Evolutionary conservation across 2,329 filamentous ascomycete genomes (phyloP), one percentile per base, ranked within the genome.

Genomic region (Penicillium psychrosexuale): DNA sequence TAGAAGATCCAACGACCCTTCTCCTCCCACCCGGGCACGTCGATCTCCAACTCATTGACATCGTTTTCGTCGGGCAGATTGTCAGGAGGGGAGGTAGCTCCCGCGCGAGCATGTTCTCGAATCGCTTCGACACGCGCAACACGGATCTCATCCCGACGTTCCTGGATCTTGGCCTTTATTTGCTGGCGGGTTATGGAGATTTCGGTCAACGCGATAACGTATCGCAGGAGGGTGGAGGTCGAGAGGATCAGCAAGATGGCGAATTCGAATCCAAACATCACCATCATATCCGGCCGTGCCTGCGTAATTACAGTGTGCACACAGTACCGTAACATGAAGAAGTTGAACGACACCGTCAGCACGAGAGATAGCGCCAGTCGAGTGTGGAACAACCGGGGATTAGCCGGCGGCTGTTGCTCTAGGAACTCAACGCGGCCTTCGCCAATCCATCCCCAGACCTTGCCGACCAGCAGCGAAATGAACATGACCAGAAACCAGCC

Each of bases 211-310:
- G 88, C 89, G 47, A 97, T 82, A 19, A 83, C 72, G 72, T 99
- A 99, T 56, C 92, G 86, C 51, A 85, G 79, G 2, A 84, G 82
- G 0, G 91, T 96, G 45, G 93, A 91, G 49, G 85, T 79, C 0
- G 93, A 96, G 48, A 86, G 87, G 9, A 95, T 87, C 2, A 85
- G 82, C 57, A 97, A 77, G 40, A 99, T 86, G 36, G 93, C 92
- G 69, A 97, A 97, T 72, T 99, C 94, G 66, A 99, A 99, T 6
- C 95, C 85, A 68, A 99, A 99, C 91, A 99, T 97, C 60, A 99
- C 91, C 91, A 97, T 99, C 89, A 99, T 97, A 56, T 95, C 94
- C 0, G 93, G 91, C n/a, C 89, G 83, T 2, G 93, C 90, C 69
- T 95, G 87, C 55, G 89, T 86, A 47, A 97, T 85, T 31, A 97